These are phyloP conservation scores for Batkoa obscura DNA, from an alignment of 371 early-diverging fungal genomes.

Conservation along the genomic window DNA sequence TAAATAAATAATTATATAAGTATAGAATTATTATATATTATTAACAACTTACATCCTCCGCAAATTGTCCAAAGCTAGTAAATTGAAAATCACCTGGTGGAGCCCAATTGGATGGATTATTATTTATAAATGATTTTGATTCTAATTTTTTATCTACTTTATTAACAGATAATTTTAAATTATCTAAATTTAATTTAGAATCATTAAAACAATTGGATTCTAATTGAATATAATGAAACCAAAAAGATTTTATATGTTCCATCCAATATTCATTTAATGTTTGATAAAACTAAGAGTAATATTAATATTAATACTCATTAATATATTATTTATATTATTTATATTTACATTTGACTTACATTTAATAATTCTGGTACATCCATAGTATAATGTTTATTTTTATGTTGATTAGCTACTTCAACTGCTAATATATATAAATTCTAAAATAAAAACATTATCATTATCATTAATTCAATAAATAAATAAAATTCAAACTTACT, in stretches of 20 bases:
- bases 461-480: too few relatives aligned
- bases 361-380: slow-evolving; percentile 38
- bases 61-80: not conserved
- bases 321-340: too few relatives aligned
- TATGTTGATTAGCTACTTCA: slow-evolving; percentile 33
- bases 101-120: not conserved
- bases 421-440: slow-evolving; percentile 39
- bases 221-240: slow-evolving; percentile 20
- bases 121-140: not conserved
- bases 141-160: not conserved
- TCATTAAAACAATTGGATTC: slow-evolving; percentile 15
- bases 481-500: slow-evolving; percentile 15
- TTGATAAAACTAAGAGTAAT: slow-evolving; percentile 31
- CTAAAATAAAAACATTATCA: slow-evolving; percentile 18
- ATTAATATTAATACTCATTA: not conserved
- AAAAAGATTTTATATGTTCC: slow-evolving; percentile 19
- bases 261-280: slow-evolving; percentile 29
- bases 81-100: not conserved
- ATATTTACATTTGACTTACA: too few relatives aligned
- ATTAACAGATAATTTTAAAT: slow-evolving; percentile 19
- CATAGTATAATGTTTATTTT: slow-evolving; percentile 30
- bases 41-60: not conserved
- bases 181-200: slow-evolving; percentile 14
- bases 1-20: slow-evolving; percentile 6
- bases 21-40: not conserved